Evolutionary conservation across 2,329 filamentous ascomycete species (phyloP).

Genomic region (Xylariomycetidae sp.): DNA sequence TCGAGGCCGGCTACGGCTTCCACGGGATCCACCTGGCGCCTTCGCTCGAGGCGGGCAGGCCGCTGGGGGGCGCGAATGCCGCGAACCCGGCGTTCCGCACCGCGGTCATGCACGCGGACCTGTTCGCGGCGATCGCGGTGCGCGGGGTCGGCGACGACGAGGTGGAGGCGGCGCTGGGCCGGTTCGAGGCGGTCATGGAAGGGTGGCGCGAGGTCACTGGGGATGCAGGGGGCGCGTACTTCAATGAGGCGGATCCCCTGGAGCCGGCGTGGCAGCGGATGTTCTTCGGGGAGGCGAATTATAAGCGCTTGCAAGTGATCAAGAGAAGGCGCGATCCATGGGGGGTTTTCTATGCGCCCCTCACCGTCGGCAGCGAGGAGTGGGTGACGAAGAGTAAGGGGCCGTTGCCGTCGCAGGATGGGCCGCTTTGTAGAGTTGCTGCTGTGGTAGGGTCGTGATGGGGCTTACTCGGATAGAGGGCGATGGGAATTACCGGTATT

Average conservation of each 20-base stretch:
- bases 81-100: conserved; percentile 40
- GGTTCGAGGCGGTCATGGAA: conserved; percentile 19
- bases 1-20: conserved; percentile 31
- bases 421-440: conserved; percentile 28
- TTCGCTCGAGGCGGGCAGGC: conserved; percentile 24
- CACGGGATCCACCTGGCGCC: conserved; percentile 28
- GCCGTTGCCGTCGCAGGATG: conserved; percentile 27
- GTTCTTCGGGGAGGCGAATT: conserved; percentile 45
- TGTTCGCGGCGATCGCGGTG: conserved; percentile 17
- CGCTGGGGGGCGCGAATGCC: conserved; percentile 25
- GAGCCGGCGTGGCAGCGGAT: conserved; percentile 38
- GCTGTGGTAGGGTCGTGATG: conserved; percentile 1
- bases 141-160: conserved; percentile 16
- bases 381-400: conserved; percentile 33
- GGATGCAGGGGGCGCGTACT: conserved; percentile 39
- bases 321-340: conserved; percentile 44
- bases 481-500: too few relatives aligned
- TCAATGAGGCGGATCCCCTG: conserved; percentile 46
- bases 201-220: conserved; percentile 29
- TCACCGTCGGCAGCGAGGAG: conserved; percentile 44
- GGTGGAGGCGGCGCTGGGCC: conserved; percentile 15
- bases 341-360: conserved; percentile 41
- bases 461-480: not conserved
- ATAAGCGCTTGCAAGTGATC: conserved; percentile 32
- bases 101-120: conserved; percentile 27